These are phyloP conservation scores for Castanopsis chinensis DNA, from an alignment of 306 rosid species.

Conservation along the genomic window DNA sequence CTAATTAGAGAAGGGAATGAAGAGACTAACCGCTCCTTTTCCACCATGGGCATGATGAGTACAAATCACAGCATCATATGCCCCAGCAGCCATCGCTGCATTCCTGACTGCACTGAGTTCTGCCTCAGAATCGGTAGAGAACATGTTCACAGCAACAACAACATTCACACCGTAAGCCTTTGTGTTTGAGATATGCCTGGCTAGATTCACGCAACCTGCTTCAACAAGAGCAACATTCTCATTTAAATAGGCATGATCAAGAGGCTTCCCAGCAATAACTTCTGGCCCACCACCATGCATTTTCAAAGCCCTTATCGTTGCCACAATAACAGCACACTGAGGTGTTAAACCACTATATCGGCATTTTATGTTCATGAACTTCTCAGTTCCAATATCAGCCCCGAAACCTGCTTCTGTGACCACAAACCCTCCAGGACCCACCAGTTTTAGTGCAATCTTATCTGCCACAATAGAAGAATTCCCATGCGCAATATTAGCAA, in stretches of 20 bases:
- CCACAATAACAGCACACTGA: slow-evolving; percentile 89
- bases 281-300: slow-evolving; percentile 99
- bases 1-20: neutral
- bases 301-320: slow-evolving; percentile 89
- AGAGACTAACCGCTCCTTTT: slow-evolving; percentile 85
- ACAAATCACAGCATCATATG: slow-evolving; percentile 86
- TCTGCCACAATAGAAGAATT: slow-evolving; percentile 97
- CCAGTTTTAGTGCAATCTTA: slow-evolving; percentile 94
- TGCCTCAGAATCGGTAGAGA: slow-evolving; percentile 86
- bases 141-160: slow-evolving; percentile 87
- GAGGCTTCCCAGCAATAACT: slow-evolving; percentile 93
- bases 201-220: slow-evolving; percentile 92
- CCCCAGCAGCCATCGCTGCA: slow-evolving; percentile 83
- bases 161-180: slow-evolving; percentile 89
- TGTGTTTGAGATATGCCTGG: slow-evolving; percentile 71
- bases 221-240: slow-evolving; percentile 84
- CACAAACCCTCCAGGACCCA: slow-evolving; percentile 94
- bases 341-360: slow-evolving; percentile 91
- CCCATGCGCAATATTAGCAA: slow-evolving; percentile 96
- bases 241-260: slow-evolving; percentile 76
- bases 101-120: slow-evolving; percentile 69
- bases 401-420: slow-evolving; percentile 99
- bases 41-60: slow-evolving; percentile 98
- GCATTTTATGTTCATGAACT: slow-evolving; percentile 96
- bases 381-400: slow-evolving; percentile 93